Conservation (phyloP, 139 green algal genomes). For the Closterium sp. region DNA sequence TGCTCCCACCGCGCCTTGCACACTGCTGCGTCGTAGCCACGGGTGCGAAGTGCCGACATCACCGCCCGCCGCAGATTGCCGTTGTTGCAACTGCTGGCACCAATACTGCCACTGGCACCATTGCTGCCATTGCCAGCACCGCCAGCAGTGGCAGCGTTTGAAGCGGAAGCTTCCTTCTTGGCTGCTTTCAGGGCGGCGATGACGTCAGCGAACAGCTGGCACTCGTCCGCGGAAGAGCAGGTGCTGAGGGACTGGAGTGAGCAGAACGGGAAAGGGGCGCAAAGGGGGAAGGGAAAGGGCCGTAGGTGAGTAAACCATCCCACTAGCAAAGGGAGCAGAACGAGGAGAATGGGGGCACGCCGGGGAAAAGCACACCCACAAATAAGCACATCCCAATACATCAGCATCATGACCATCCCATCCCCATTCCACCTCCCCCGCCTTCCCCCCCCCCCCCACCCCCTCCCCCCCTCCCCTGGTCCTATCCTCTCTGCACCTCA, state of each 20-base stretch:
- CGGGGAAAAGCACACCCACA: too few relatives aligned
- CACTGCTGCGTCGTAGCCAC: conserved; percentile 10
- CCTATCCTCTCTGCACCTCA: not conserved
- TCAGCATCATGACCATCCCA: not conserved
- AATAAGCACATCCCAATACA: too few relatives aligned
- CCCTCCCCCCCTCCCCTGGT: too few relatives aligned
- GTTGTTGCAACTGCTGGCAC: too few relatives aligned
- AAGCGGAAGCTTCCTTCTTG: not conserved
- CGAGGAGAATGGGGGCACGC: too few relatives aligned
- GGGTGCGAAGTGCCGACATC: not conserved
- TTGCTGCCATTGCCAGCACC: not conserved
- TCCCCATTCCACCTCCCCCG: not conserved
- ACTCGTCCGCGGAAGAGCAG: not conserved
- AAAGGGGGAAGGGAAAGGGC: not conserved
- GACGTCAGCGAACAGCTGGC: conserved; percentile 3
- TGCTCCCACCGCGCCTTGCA: conserved; percentile 19
- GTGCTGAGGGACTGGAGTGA: not conserved
- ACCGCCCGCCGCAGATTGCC: conserved; percentile 5
- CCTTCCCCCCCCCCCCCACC: not conserved
- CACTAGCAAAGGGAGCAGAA: not conserved
- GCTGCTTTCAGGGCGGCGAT: not conserved
- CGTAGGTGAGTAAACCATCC: not conserved
- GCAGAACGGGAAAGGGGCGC: not conserved
- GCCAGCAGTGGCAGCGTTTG: not conserved
- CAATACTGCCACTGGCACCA: not conserved